phyloP scores from a whole-genome alignment of 2,329 filamentous ascomycete genomes.

The Lecanicillium sp. region DNA sequence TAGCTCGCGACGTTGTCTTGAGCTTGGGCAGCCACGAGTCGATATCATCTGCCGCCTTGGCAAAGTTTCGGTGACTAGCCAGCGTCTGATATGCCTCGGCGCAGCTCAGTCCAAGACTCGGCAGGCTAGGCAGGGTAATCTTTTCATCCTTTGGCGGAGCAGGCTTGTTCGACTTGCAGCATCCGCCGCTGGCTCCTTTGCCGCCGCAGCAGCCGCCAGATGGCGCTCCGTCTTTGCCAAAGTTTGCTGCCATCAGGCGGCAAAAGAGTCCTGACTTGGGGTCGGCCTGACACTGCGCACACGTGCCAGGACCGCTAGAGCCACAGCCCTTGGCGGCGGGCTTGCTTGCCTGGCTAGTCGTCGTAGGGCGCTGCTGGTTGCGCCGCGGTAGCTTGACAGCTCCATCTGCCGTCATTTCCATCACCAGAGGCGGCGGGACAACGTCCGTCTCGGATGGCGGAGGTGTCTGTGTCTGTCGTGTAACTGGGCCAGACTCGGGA shows the following conservation, averaged over 20 bases:
- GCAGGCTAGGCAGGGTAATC: conserved; percentile 26
- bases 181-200: conserved; percentile 49
- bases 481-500: conserved; percentile 31
- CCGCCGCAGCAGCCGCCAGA: conserved; percentile 57
- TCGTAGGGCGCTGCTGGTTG: conserved; percentile 13
- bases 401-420: conserved; percentile 52
- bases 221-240: conserved; percentile 33
- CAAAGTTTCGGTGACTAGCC: conserved; percentile 68
- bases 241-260: conserved; percentile 65
- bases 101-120: conserved; percentile 56
- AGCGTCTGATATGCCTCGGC: conserved; percentile 74
- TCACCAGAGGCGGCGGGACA: conserved; percentile 39
- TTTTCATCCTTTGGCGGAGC: conserved; percentile 21
- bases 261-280: conserved; percentile 78
- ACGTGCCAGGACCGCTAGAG: conserved; percentile 66
- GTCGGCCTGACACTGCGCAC: conserved; percentile 68
- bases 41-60: conserved; percentile 64
- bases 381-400: conserved; percentile 49
- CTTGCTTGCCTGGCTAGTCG: conserved; percentile 10
- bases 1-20: conserved; percentile 42
- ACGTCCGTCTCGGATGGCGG: conserved; percentile 55
- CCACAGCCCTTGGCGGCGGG: conserved; percentile 38
- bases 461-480: conserved; percentile 45
- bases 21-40: conserved; percentile 69
- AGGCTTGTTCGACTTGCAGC: conserved; percentile 46